Evolutionary conservation across 2,329 filamentous ascomycete genomes (phyloP).

Genomic region (Fusarium equiseti): DNA sequence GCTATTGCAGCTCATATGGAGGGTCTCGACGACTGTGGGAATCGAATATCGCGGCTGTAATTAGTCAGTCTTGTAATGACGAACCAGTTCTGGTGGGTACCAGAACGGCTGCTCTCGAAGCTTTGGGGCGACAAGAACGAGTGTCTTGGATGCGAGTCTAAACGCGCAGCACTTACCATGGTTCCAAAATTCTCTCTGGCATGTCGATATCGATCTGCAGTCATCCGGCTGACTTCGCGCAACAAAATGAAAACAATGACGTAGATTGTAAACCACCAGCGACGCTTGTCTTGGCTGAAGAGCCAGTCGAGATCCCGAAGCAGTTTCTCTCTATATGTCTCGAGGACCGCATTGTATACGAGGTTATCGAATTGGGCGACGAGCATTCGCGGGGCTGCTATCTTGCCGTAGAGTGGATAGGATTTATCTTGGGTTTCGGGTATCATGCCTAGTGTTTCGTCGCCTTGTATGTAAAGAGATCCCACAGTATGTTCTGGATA

Average conservation of each 20-base stretch:
- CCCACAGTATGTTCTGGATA: slow-evolving; percentile 59
- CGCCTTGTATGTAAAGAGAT: slow-evolving; percentile 57
- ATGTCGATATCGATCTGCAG: slow-evolving; percentile 58
- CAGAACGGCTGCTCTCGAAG: not conserved
- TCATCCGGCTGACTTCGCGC: slow-evolving; percentile 56
- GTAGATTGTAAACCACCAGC: slow-evolving; percentile 53
- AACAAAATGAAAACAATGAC: slow-evolving; percentile 58
- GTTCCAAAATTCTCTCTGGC: slow-evolving; percentile 54
- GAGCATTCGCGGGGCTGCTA: slow-evolving; percentile 59
- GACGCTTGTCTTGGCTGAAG: slow-evolving; percentile 51
- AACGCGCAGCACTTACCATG: slow-evolving; percentile 27
- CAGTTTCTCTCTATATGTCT: slow-evolving; percentile 51
- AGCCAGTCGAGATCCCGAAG: slow-evolving; percentile 53
- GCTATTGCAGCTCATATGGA: slow-evolving; percentile 61
- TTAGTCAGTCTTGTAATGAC: slow-evolving; percentile 42
- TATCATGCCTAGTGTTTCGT: slow-evolving; percentile 56
- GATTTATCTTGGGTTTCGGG: slow-evolving; percentile 51
- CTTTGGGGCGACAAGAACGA: not conserved
- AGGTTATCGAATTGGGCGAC: slow-evolving; percentile 61
- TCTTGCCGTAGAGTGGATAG: slow-evolving; percentile 55
- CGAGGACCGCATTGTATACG: slow-evolving; percentile 53
- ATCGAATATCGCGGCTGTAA: slow-evolving; percentile 56
- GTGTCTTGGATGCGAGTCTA: not conserved
- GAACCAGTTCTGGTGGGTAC: not conserved
- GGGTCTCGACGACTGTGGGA: slow-evolving; percentile 55